Evolutionary conservation across 257 asterid species (phyloP).

Genomic region (Salvia rosmarinus): DNA sequence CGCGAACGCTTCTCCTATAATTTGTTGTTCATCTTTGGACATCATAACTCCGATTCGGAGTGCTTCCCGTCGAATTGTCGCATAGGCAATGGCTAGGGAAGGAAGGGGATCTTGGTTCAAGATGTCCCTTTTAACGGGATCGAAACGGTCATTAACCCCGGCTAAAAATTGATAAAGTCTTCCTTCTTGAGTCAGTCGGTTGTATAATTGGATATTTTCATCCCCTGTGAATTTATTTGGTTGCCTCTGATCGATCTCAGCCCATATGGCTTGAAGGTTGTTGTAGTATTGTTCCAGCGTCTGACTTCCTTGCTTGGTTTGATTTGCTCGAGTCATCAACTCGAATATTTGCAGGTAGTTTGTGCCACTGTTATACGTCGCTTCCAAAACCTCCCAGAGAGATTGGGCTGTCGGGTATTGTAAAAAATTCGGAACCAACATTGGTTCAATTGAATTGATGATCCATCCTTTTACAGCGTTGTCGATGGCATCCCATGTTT

Average conservation of each 20-base stretch:
- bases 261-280: conserved; percentile 13
- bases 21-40: not conserved
- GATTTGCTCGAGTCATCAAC: conserved; percentile 11
- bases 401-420: conserved; percentile 7
- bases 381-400: conserved; percentile 1
- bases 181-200: not conserved
- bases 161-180: not conserved
- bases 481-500: conserved; percentile 1
- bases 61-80: not conserved
- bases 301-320: not conserved
- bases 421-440: not conserved
- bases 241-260: conserved; percentile 22
- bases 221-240: conserved; percentile 5
- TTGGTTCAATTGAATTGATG: conserved; percentile 13
- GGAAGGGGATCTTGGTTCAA: conserved; percentile 13
- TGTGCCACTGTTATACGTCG: not conserved
- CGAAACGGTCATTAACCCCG: not conserved
- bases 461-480: conserved; percentile 5
- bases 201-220: not conserved
- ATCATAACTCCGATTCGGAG: conserved; percentile 9
- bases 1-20: not conserved
- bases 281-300: not conserved
- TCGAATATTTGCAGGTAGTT: conserved; percentile 10
- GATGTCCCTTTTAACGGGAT: conserved; percentile 2
- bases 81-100: conserved; percentile 8